phyloP scores from a whole-genome alignment of 1,284 basidiomycete species.

The Irpex sp. region DNA sequence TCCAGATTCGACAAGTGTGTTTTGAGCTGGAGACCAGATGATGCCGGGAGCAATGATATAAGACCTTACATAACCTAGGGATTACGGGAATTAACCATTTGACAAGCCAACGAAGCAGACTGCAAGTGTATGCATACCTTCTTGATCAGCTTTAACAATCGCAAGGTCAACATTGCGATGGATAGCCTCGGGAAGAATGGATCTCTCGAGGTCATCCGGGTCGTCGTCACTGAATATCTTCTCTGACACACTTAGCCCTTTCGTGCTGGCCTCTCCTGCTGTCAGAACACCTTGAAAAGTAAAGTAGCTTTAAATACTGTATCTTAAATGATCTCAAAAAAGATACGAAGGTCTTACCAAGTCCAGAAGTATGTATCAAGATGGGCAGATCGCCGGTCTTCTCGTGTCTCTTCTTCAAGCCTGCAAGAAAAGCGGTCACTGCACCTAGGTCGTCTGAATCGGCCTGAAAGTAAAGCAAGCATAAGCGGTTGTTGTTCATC shows the following conservation, averaged over 20 bases:
- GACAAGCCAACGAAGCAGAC: neutral
- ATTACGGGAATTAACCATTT: neutral
- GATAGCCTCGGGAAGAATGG: slow-evolving; percentile 12
- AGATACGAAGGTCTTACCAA: slow-evolving; percentile 24
- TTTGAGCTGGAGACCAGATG: slow-evolving; percentile 34
- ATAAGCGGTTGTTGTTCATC: neutral
- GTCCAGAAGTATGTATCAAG: slow-evolving; percentile 54
- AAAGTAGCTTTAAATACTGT: neutral
- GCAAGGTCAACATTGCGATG: slow-evolving; percentile 29
- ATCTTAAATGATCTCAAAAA: neutral
- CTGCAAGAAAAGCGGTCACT: slow-evolving; percentile 40
- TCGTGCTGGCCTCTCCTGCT: slow-evolving; percentile 31
- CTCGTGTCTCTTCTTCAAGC: slow-evolving; percentile 38
- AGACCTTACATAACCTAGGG: slow-evolving; percentile 32
- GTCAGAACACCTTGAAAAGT: slow-evolving; percentile 29
- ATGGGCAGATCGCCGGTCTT: slow-evolving; percentile 33
- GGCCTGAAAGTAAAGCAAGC: slow-evolving; percentile 28
- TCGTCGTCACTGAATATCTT: slow-evolving; percentile 43
- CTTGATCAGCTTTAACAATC: slow-evolving; percentile 28
- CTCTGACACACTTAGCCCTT: slow-evolving; percentile 34
- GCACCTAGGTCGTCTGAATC: slow-evolving; percentile 41
- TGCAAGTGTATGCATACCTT: slow-evolving; percentile 21
- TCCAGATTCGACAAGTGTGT: slow-evolving; percentile 32
- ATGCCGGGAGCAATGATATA: slow-evolving; percentile 37
- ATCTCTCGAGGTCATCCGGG: slow-evolving; percentile 32